Conservation (phyloP, 345 rosid genomes). For the Arabidopsis thaliana region TAIR10.1 NC_003070.9:11314001-11314500, state of each 20-base stretch:
- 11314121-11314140: conserved; percentile 78
- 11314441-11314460: conserved; percentile 7
- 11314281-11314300: background rate
- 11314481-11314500: conserved; percentile 16
- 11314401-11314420: conserved; percentile 64
- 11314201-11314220: conserved; percentile 80
- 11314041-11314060: conserved; percentile 67
- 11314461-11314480: conserved; percentile 4
- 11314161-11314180: conserved; percentile 84
- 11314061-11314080: conserved; percentile 46
- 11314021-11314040: conserved; percentile 61
- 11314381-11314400: conserved; percentile 81
- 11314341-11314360: conserved; percentile 72
- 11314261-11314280: conserved; percentile 14
- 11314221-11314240: conserved; percentile 75
- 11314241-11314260: conserved; percentile 66
- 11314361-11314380: conserved; percentile 69
- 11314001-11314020: conserved; percentile 10
- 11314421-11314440: conserved; percentile 55
- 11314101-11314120: conserved; percentile 65
- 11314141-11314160: conserved; percentile 78
- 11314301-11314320: conserved; percentile 2
- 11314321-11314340: conserved; percentile 33
- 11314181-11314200: conserved; percentile 97
- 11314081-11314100: conserved; percentile 59